Conservation (phyloP, 305 asterid species). For the Coffea humblotiana region DNA sequence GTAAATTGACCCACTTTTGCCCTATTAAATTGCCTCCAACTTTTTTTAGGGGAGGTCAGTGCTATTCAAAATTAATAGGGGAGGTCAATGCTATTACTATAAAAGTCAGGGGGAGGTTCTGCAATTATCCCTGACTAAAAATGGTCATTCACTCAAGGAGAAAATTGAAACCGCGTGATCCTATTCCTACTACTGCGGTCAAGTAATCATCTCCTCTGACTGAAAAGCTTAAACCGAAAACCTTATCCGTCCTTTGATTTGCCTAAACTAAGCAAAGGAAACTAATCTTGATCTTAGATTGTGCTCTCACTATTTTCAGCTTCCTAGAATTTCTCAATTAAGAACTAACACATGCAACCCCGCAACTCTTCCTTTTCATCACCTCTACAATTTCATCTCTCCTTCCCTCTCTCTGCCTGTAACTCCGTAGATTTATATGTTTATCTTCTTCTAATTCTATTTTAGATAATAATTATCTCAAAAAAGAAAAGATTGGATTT, state of each 20-base stretch:
- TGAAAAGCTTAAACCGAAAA: not conserved
- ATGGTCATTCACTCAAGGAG: constrained; percentile 11
- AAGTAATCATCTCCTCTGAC: not conserved
- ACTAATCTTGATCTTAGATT: not conserved
- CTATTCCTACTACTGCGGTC: constrained; percentile 2
- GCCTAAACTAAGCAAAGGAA: not conserved
- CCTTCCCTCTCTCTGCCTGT: not conserved
- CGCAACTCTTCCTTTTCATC: not conserved
- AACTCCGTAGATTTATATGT: constrained; percentile 6
- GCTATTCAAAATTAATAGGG: too few relatives aligned
- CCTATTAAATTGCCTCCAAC: too few relatives aligned
- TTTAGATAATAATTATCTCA: not conserved
- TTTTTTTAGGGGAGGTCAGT: too few relatives aligned
- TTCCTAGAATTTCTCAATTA: constrained; percentile 15
- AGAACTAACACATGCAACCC: constrained; percentile 6
- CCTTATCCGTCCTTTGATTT: not conserved
- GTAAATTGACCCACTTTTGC: too few relatives aligned
- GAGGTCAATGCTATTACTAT: too few relatives aligned
- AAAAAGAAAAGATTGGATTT: not conserved
- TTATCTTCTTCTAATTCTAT: not conserved
- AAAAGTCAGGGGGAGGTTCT: too few relatives aligned
- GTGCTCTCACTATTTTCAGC: not conserved
- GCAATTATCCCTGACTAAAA: too few relatives aligned
- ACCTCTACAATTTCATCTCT: constrained; percentile 10
- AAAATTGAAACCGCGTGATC: not conserved